Evolutionary conservation across 805 yeast genomes (phyloP), one percentile per base, ranked within the genome.

Genomic region (Pichia californica): DNA sequence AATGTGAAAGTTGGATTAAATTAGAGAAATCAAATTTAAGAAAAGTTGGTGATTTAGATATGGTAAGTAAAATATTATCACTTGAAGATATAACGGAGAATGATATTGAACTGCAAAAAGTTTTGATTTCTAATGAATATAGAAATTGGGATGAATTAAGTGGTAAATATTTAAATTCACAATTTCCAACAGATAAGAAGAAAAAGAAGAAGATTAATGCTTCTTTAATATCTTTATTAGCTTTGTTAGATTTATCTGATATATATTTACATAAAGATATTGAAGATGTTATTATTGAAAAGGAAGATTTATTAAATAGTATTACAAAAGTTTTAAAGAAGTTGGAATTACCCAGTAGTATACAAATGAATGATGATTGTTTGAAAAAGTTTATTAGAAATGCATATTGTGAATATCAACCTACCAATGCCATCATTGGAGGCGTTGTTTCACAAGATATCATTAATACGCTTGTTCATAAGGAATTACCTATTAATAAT

Each of bases 381-480:
- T 49, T 76, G 21, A 58, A 64, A 5, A 55, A 62, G 21, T 59
- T 81, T 36, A 50, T 71, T 1, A 60, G 56, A 18, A 87, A 83
- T 55, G 71, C 71, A 7, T 67, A 55, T 49, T 62, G 87, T 2
- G 94, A 88, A 56, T 76, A 84, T 51, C 74, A 88, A 10, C 96
- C 97, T 1, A 81, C 81, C 0, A 79, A 93, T 5, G 94, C 98
- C 0, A 76, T 93, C 2, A 52, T 91, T 7, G 99, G 98, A 6
- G 99, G 98, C 1, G 73, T 87, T 1, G 63, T 91, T 20, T 84
- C 95, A 2, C 99, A 93, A 63, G 96, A 89, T 59, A 82, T 88
- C 13, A 83, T 93, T 36, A 93, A 93, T 64, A 78, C 73, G 43
- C 62, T 91, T 41, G 83, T 93, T 34, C 76, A 76, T 52, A 77